Evolutionary conservation across 768 basidiomycete species (phyloP).

Genomic region (Russula brevipes): DNA sequence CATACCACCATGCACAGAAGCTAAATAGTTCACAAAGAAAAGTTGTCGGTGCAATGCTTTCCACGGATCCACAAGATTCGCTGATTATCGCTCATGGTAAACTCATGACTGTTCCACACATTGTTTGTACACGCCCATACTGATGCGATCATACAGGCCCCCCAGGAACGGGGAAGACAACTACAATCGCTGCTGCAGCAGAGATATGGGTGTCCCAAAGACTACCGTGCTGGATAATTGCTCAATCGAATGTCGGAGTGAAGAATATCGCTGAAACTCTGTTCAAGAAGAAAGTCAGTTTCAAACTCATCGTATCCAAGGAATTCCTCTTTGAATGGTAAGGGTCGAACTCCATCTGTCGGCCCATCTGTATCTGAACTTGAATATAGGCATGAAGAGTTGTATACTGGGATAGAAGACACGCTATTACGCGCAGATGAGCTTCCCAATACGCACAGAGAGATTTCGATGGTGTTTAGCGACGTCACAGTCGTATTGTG

Average conservation of each 20-base stretch:
- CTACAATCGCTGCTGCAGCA: constrained; percentile 18
- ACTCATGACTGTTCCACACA: not conserved
- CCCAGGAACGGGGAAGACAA: constrained; percentile 23
- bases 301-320: constrained; percentile 44
- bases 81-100: constrained; percentile 20
- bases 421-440: constrained; percentile 41
- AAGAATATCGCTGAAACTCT: constrained; percentile 81
- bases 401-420: constrained; percentile 37
- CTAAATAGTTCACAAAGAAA: constrained; percentile 10
- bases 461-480: constrained; percentile 30
- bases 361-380: no score
- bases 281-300: constrained; percentile 46
- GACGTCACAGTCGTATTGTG: constrained; percentile 39
- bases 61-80: not conserved
- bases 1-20: not conserved
- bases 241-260: constrained; percentile 79
- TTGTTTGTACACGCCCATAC: not conserved
- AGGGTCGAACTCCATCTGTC: not conserved
- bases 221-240: constrained; percentile 56
- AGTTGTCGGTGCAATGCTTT: constrained; percentile 15
- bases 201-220: constrained; percentile 3
- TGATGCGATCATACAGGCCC: constrained; percentile 3
- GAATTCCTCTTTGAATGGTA: constrained; percentile 32
- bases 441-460: constrained; percentile 31
- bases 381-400: constrained; percentile 45